Base-by-base conservation (phyloP, 2,329 filamentous ascomycete genomes). In the Penicillium sp. region DNA sequence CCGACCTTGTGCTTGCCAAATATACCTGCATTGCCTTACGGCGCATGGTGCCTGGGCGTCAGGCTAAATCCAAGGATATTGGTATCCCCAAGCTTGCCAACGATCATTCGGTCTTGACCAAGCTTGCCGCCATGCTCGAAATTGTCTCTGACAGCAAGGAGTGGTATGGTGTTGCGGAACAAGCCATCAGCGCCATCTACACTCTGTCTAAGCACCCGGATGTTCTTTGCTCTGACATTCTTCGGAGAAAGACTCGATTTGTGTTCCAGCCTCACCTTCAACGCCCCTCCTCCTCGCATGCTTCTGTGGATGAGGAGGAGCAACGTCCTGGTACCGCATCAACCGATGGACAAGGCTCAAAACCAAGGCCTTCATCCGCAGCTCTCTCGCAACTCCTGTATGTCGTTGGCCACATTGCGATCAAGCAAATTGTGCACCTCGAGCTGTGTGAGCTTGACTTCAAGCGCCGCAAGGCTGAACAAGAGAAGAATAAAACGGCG, bases 381-480 rank as follows among this genome's bases (percentile, higher is more conserved):
- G 88, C 86, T 0, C 81, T 99, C 2, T 96, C 95, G 0, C 95
- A 98, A 69, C 83, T 99, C 2, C 82, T 99, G 0, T 98, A 98
- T 72, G 89, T 96, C 35, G 93, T 98, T 29, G 95, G 95, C 0
- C 95, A 99, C 70, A 90, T 98, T 48, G 95, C 95, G 14, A 95
- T 99, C 72, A 99, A 99, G 78, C 96, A 99, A 72, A 99, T 99
- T 66, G 96, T 99, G 0, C 95, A 99, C 72, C 85, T 99, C 11
- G 95, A 99, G 69, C 83, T 98, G n/a, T 96, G 93, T 72, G 95
- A 99, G 72, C 86, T 95, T 50, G 95, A 99, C 75, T 99, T 99
- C 77, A 99, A 99, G 80, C 90, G 93, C 53, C 86, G 93, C 64
- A 99, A 99, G 80, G 72, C 72, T 8, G 78, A 79, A 74, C 72